Conservation (phyloP, 2,329 filamentous ascomycete species). For the Aureobasidium mangrovei region DNA sequence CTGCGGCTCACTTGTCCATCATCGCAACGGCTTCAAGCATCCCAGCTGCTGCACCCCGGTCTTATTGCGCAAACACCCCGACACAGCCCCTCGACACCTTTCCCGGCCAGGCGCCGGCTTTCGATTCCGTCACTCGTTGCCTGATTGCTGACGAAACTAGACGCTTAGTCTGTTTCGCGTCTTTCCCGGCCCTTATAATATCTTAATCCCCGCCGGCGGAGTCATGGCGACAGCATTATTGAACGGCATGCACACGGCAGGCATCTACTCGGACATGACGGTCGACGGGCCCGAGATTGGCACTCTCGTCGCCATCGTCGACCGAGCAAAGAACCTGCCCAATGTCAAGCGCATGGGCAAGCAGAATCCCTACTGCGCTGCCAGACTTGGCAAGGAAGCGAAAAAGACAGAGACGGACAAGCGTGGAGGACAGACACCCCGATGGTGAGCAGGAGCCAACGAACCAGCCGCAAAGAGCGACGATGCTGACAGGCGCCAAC, state of each 20-base stretch:
- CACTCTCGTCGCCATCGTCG: constrained; percentile 83
- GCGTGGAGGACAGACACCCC: constrained; percentile 87
- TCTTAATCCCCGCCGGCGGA: constrained; percentile 27
- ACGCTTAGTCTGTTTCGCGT: neutral
- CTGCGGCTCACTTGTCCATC: neutral
- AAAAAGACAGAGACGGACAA: constrained; percentile 95
- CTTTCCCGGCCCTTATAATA: constrained; percentile 5
- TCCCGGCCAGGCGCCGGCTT: neutral
- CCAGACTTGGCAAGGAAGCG: constrained; percentile 86
- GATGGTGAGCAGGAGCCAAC: constrained; percentile 59
- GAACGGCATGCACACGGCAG: constrained; percentile 59
- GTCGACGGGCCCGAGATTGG: constrained; percentile 90
- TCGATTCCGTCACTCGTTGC: neutral
- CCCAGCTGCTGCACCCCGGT: constrained; percentile 4
- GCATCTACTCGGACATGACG: constrained; percentile 90
- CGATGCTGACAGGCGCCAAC: constrained; percentile 16
- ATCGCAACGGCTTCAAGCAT: neutral
- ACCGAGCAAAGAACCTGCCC: constrained; percentile 92
- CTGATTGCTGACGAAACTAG: neutral
- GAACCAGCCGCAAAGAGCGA: neutral
- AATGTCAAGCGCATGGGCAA: constrained; percentile 97
- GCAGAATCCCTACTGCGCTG: constrained; percentile 95
- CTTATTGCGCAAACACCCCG: constrained; percentile 4
- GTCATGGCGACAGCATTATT: constrained; percentile 10
- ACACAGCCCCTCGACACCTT: constrained; percentile 10